Conservation (phyloP, 75 land plant species). For the Picea sitchensis region DNA sequence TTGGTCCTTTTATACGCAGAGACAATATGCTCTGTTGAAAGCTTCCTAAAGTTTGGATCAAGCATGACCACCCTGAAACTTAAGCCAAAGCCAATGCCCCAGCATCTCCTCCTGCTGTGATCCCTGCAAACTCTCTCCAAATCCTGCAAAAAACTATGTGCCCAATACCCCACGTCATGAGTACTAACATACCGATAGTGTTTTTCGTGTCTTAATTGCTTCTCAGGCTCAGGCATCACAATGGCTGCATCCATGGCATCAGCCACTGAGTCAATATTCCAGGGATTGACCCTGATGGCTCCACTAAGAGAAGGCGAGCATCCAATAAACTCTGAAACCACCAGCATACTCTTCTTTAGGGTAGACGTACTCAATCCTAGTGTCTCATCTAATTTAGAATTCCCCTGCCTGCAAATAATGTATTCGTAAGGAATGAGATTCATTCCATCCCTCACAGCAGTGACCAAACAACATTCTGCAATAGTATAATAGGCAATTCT, state of each 20-base stretch:
- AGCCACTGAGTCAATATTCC: slow-evolving; percentile 69
- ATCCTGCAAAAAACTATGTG: slow-evolving; percentile 54
- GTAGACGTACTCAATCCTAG: slow-evolving; percentile 15
- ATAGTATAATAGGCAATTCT: slow-evolving; percentile 48
- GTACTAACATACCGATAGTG: slow-evolving; percentile 64
- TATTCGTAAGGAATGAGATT: slow-evolving; percentile 66
- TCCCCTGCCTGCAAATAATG: slow-evolving; percentile 54
- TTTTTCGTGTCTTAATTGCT: slow-evolving; percentile 59
- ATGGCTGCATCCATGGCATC: slow-evolving; percentile 64
- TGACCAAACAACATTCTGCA: slow-evolving; percentile 50
- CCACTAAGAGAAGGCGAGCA: slow-evolving; percentile 52
- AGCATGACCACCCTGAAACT: slow-evolving; percentile 59
- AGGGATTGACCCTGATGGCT: slow-evolving; percentile 63
- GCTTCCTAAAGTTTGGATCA: slow-evolving; percentile 63
- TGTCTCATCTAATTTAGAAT: slow-evolving; percentile 24
- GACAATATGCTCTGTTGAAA: slow-evolving; percentile 57
- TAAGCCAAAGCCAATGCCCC: slow-evolving; percentile 67
- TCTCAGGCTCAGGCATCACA: slow-evolving; percentile 42
- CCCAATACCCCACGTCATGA: slow-evolving; percentile 66
- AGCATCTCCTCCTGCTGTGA: slow-evolving; percentile 48
- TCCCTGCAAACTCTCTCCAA: slow-evolving; percentile 59
- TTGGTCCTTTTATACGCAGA: slow-evolving; percentile 57
- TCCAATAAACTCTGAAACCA: slow-evolving; percentile 54
- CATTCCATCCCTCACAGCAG: slow-evolving; percentile 61
- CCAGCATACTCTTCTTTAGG: slow-evolving; percentile 52